Base-by-base conservation (phyloP, 202 grass and related monocot genomes). In the Dendrocalamus latiflorus region DNA sequence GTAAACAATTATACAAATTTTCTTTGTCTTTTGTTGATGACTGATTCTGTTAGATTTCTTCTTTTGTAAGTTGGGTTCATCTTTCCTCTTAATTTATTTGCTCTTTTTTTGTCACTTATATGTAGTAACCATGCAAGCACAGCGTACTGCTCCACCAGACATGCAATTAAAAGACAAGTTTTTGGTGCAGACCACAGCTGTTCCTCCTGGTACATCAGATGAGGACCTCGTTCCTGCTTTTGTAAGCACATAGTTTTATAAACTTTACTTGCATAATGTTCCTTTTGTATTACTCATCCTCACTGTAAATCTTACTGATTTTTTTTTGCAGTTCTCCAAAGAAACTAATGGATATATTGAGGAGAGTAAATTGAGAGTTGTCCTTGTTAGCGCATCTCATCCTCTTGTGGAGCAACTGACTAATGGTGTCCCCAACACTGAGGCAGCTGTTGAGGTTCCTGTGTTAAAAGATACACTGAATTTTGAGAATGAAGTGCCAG, bases 141-240 rank as follows among this genome's bases (percentile, higher is more conserved):
- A 87, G 61, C 88, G 89, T 63, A 70, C 88, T 58, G 91, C 86
- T 84, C 96, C 96, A 58, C 91, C 87, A 81, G 96, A 96, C 68
- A 94, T 99, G 93, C 96, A 99, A 90, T 94, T 96, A 75, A 99
- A 96, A 86, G 96, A 99, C 83, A 99, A 99, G 77, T 99, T 99
- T 86, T 87, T 99, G 81, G 89, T 99, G 54, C 96, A 99, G 78
- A 82, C 81, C 28, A 99, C 96, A 65, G 81, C 82, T 86, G 93
- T 99, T 75, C 93, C 91, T 72, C 89, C 85, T 84, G 93, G 93
- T 83, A 94, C 91, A 85, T 83, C 87, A 68, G 93, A 99, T 38
- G 93, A 88, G 70, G 91, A 94, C n/a, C 88, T 96, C 4, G 20
- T 89, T 73, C 91, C 97, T 84, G 86, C 89, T 50, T 94, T 91